A percentile compares a stretch with the other conserved stretches of the same genome.
Conservation (phyloP, 2,329 filamentous ascomycete species). For the Alternaria arbusti region DNA sequence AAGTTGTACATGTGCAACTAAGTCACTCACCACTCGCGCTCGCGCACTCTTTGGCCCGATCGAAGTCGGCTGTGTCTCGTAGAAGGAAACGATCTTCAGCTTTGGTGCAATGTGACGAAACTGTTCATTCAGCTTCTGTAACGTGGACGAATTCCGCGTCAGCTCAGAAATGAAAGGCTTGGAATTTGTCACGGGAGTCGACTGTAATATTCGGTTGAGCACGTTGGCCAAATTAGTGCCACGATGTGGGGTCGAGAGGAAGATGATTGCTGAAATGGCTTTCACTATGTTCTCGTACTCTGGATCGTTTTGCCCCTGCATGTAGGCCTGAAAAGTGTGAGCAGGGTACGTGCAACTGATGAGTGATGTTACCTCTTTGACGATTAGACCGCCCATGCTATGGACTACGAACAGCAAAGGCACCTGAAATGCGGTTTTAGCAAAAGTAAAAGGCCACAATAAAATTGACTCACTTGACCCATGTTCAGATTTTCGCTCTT, state of each 20-base stretch:
- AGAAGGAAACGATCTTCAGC: background rate
- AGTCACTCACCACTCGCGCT: background rate
- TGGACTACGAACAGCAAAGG: background rate
- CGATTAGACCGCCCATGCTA: background rate
- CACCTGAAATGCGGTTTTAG: background rate
- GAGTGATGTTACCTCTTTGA: background rate
- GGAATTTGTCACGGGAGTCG: background rate
- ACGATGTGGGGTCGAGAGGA: background rate
- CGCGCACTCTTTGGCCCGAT: background rate
- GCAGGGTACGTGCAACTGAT: background rate
- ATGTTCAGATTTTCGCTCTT: background rate
- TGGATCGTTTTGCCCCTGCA: background rate
- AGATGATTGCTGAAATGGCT: background rate
- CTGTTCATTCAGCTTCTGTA: background rate
- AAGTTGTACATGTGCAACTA: background rate
- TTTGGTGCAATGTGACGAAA: background rate
- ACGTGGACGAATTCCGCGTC: background rate
- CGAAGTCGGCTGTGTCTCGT: background rate
- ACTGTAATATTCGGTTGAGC: background rate
- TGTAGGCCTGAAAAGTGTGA: background rate
- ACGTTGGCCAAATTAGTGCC: background rate
- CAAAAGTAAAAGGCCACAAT: background rate
- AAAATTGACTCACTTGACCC: background rate
- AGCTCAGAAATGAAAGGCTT: background rate
- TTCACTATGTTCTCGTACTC: background rate